These are phyloP conservation scores for Penicillium lagena DNA, from an alignment of 495 filamentous ascomycete species.

Conservation along the genomic window DNA sequence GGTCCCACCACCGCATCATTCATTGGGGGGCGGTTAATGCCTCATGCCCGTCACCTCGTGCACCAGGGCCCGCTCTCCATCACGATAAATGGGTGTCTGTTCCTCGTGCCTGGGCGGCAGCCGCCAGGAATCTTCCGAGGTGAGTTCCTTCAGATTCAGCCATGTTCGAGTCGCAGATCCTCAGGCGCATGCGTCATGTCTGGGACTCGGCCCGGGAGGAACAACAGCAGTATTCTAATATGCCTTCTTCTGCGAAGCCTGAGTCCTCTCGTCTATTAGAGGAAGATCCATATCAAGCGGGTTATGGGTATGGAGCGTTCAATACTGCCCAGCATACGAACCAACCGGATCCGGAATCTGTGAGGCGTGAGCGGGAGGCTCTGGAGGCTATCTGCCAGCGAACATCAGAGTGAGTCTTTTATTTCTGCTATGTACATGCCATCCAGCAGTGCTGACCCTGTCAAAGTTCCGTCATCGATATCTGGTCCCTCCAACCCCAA, in stretches of 20 bases:
- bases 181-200: not conserved
- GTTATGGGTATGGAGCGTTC: slow-evolving; percentile 42
- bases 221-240: slow-evolving; percentile 13
- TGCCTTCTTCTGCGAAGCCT: slow-evolving; percentile 15
- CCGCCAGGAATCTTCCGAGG: slow-evolving; percentile 39
- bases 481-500: slow-evolving; percentile 45
- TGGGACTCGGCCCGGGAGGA: not conserved
- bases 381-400: slow-evolving; percentile 47
- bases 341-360: slow-evolving; percentile 43
- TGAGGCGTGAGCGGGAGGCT: slow-evolving; percentile 45
- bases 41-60: slow-evolving; percentile 20
- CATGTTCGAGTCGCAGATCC: too few species aligned
- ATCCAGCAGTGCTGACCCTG: not conserved
- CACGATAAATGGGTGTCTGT: slow-evolving; percentile 43
- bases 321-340: slow-evolving; percentile 31
- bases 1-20: slow-evolving; percentile 10
- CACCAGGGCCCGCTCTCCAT: slow-evolving; percentile 3
- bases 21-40: slow-evolving; percentile 18
- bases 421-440: not conserved
- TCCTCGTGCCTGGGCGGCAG: slow-evolving; percentile 43
- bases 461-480: slow-evolving; percentile 40
- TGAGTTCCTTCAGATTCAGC: slow-evolving; percentile 17
- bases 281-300: slow-evolving; percentile 44
- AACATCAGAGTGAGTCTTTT: slow-evolving; percentile 41
- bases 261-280: slow-evolving; percentile 48